These are phyloP conservation scores for Casuarina cunninghamiana DNA, from an alignment of 306 rosid genomes.

Conservation along the genomic window DNA sequence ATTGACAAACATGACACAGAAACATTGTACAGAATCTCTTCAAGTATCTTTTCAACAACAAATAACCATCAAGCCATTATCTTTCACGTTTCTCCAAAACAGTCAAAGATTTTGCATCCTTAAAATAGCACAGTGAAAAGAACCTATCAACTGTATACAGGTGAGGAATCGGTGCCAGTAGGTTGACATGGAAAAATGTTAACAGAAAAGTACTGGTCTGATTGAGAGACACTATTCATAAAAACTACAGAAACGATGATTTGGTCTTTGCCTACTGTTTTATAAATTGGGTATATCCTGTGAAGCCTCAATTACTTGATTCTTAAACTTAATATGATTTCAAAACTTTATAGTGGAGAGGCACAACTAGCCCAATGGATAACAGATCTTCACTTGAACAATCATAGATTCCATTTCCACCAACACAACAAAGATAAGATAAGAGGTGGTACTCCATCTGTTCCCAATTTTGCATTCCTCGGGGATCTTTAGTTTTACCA, in stretches of 20 bases:
- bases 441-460: neutral
- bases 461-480: neutral
- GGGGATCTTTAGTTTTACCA: neutral
- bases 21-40: conserved; percentile 3
- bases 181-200: neutral
- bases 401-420: neutral
- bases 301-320: neutral
- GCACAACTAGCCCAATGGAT: neutral
- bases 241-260: neutral
- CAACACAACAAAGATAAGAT: neutral
- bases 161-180: neutral
- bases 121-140: neutral
- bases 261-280: neutral
- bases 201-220: neutral
- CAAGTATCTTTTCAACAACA: conserved; percentile 13
- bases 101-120: neutral
- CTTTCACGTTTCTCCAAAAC: neutral
- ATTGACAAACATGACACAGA: conserved; percentile 25
- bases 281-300: neutral
- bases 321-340: neutral
- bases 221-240: neutral
- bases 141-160: neutral
- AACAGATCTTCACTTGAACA: neutral
- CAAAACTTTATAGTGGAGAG: neutral
- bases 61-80: conserved; percentile 8